Base-by-base conservation (phyloP, 352 stramenopile genomes). In the Plasmopara muralis region DNA sequence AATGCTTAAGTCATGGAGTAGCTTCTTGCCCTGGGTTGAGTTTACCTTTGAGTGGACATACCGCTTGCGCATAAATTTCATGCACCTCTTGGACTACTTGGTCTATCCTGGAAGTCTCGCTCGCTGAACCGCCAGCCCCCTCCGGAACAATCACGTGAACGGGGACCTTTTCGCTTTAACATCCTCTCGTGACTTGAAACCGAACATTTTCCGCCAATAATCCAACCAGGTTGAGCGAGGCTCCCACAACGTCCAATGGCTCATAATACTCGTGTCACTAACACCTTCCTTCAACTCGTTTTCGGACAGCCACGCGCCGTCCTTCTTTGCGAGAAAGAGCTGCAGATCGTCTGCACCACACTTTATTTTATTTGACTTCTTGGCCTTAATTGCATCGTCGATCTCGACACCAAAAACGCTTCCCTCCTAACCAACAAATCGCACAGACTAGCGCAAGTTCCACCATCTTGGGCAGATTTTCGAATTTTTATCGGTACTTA, bases 401-500 rank as follows among this genome's bases (percentile, higher is more conserved):
- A 38, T 38, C 9, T 38, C 33, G 33, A 38, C 13, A 38, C 9
- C 9, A 5, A 38, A 38, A 5, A 14, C 33, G 13, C 9, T 14
- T 38, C 33, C 33, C 33, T 2, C 4, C 2, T 14, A 2, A 38
- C 13, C 33, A 38, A 38, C 4, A 38, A n/a, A 38, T 38, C 33
- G 33, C 12, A 25, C 70, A 65, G 76, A 81, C 77, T 58, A 64
- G 20, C 20, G 20, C 20, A 25, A 25, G n/a, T n/a, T n/a, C n/a
- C n/a, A n/a, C n/a, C n/a, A n/a, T n/a, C n/a, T n/a, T n/a, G n/a
- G n/a, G n/a, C n/a, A n/a, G n/a, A n/a, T n/a, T n/a, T n/a, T n/a
- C n/a, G n/a, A n/a, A n/a, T n/a, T n/a, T n/a, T n/a, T n/a, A n/a
- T n/a, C n/a, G n/a, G n/a, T n/a, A n/a, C n/a, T n/a, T n/a, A n/a